Evolutionary conservation across 192 early-diverging fungal genomes (phyloP).

Genomic region (Backusella parvicylindrica): DNA sequence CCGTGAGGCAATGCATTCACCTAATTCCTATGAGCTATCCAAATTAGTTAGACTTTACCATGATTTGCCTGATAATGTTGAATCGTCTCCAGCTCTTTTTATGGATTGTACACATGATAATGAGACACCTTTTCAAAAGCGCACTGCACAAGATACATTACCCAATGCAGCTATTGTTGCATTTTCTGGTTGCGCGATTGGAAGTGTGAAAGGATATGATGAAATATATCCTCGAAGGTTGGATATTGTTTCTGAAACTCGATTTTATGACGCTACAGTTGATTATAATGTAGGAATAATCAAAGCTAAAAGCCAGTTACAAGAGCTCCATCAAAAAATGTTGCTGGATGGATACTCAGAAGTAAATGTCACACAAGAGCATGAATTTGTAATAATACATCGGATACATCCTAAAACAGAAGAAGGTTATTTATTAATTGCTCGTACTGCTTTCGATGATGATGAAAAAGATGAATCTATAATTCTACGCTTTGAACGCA

Average conservation of each 20-base stretch:
- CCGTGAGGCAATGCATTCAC: slow-evolving; percentile 97
- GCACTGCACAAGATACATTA: slow-evolving; percentile 88
- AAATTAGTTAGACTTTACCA: slow-evolving; percentile 86
- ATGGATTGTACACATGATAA: slow-evolving; percentile 99
- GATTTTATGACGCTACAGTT: slow-evolving; percentile 68
- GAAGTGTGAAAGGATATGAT: slow-evolving; percentile 96
- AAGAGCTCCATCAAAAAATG: slow-evolving; percentile 79
- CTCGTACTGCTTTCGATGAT: slow-evolving; percentile 78
- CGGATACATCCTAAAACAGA: slow-evolving; percentile 86
- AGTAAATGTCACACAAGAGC: slow-evolving; percentile 94
- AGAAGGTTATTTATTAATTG: slow-evolving; percentile 91
- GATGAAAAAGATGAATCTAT: slow-evolving; percentile 37
- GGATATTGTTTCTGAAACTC: slow-evolving; percentile 83
- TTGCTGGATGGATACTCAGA: slow-evolving; percentile 81
- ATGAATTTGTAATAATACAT: slow-evolving; percentile 91
- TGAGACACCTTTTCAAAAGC: slow-evolving; percentile 90
- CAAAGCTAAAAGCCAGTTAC: slow-evolving; percentile 66
- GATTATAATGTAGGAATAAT: slow-evolving; percentile 52
- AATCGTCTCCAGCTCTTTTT: slow-evolving; percentile 90
- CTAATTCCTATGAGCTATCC: slow-evolving; percentile 86
- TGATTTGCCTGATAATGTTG: slow-evolving; percentile 82
- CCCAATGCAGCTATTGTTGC: slow-evolving; percentile 88
- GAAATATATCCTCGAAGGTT: slow-evolving; percentile 86
- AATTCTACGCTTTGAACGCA: slow-evolving; percentile 57
- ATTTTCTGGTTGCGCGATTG: slow-evolving; percentile 87